Percentiles rank a stretch among this genome's conserved stretches.
phyloP scores from a whole-genome alignment of 495 filamentous ascomycete genomes.

The Daldinia grandis region DNA sequence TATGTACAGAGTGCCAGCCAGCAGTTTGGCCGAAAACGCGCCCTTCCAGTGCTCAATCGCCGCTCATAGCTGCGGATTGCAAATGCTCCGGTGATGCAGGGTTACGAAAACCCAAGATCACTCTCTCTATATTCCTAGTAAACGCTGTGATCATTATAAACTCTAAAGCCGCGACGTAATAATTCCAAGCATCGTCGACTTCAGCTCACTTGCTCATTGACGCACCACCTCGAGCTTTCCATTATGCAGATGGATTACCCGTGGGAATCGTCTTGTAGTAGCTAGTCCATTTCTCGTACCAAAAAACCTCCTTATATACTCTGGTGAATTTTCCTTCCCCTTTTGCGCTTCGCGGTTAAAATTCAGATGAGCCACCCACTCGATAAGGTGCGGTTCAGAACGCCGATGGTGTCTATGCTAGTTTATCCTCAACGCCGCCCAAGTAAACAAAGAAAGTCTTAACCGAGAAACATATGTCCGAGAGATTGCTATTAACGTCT shows the following conservation, averaged over 20 bases:
- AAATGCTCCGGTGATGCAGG: constrained; percentile 23
- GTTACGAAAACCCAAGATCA: constrained; percentile 19
- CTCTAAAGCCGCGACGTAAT: constrained; percentile 17
- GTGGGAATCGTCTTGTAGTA: constrained; percentile 23
- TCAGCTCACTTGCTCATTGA: constrained; percentile 13
- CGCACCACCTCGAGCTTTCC: constrained; percentile 31
- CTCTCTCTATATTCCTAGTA: constrained; percentile 22
- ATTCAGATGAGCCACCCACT: constrained; percentile 43
- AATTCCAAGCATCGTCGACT: constrained; percentile 15
- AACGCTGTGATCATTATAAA: constrained; percentile 35
- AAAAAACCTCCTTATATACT: constrained; percentile 40
- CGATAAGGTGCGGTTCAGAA: constrained; percentile 42
- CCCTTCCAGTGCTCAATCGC: constrained; percentile 20
- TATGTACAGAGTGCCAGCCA: constrained; percentile 44
- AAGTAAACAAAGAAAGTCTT: constrained; percentile 45
- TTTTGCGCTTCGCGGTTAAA: constrained; percentile 36
- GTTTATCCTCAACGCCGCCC: constrained; percentile 49
- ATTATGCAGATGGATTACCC: constrained; percentile 20
- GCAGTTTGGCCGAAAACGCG: constrained; percentile 26
- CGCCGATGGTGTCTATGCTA: constrained; percentile 49
- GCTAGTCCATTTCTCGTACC: constrained; percentile 26
- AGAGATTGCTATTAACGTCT: constrained; percentile 41
- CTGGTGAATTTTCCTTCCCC: constrained; percentile 25
- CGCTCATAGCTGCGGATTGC: constrained; percentile 20
- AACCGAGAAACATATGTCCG: constrained; percentile 40